These are phyloP conservation scores for Capronia epimyces DNA, from an alignment of 2,329 filamentous ascomycete species.

Conservation along the genomic window DNA sequence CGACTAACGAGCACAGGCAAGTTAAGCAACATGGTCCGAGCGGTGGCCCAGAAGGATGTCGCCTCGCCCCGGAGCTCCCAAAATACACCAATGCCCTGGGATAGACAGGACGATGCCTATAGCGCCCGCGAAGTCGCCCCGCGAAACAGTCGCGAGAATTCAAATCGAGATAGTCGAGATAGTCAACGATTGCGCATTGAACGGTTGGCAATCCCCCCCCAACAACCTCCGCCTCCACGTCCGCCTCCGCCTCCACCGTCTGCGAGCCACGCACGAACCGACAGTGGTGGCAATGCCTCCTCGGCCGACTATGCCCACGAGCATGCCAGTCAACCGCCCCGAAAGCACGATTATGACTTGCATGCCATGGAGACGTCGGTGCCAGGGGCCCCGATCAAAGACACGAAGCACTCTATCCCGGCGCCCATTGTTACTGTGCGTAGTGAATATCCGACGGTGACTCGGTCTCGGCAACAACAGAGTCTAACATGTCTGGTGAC, in stretches of 20 bases:
- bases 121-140: conserved; percentile 17
- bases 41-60: conserved; percentile 63
- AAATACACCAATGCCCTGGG: conserved; percentile 61
- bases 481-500: conserved; percentile 90
- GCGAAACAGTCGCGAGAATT: conserved; percentile 28
- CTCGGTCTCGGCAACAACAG: conserved; percentile 85
- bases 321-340: conserved; percentile 54
- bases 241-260: background rate
- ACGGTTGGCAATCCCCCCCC: conserved; percentile 34
- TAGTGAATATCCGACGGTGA: conserved; percentile 94
- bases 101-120: conserved; percentile 33
- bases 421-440: conserved; percentile 87
- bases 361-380: conserved; percentile 91
- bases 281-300: conserved; percentile 66
- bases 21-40: conserved; percentile 86
- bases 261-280: conserved; percentile 61
- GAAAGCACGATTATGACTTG: conserved; percentile 89
- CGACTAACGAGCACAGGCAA: conserved; percentile 61
- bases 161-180: conserved; percentile 40
- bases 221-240: background rate
- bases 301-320: conserved; percentile 62
- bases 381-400: conserved; percentile 61
- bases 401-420: conserved; percentile 80
- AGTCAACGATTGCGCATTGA: conserved; percentile 44
- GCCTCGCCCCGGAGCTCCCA: conserved; percentile 45